Base-by-base conservation (phyloP, 2,329 filamentous ascomycete species). In the Epichloe elymi region DNA sequence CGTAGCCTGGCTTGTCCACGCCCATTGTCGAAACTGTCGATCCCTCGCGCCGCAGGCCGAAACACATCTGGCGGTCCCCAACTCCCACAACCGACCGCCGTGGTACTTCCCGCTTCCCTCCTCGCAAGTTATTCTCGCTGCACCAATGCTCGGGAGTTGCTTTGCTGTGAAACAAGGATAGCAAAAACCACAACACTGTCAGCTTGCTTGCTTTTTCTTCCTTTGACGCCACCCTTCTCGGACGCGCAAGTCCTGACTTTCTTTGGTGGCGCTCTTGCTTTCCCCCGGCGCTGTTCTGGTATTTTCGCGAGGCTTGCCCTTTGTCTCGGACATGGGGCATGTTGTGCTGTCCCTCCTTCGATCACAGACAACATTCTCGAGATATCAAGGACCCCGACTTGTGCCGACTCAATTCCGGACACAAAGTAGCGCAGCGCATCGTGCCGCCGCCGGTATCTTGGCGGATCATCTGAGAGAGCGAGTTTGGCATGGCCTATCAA, bases 401-500 rank as follows among this genome's bases (percentile, higher is more conserved):
- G 30, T 36, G 19, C 23, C 17, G 3, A 3, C 17, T 36, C 23
- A 19, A 36, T 15, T 17, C 19, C 15, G 8, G 12, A n/a, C 30
- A 15, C 19, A 19, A 44, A 33, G 15, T 12, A 33, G 23, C 26
- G 48, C 26, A 23, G 19, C 14, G 20, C 19, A 23, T 17, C n/a
- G 38, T 42, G 36, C 23, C 12, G 23, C 17, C 26, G 14, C 23
- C 23, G 41, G 20, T 30, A 44, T 15, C 37, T 41, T 26, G 47
- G 30, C 39, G 8, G 30, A 19, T 33, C 33, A 38, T 12, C 23
- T 38, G 39, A 35, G n/a, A 43, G 33, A 14, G 12, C 30, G 40
- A 41, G 14, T n/a, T 37, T 4, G 35, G 35, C 15, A 79, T 79
- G 76, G 72, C 75, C 44, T 78, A 77, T 59, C 71, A 76, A 55